Percentiles rank a stretch among this genome's conserved stretches.
These are phyloP conservation scores for Quercus agrifolia DNA, from an alignment of 306 rosid genomes.

Conservation along the genomic window DNA sequence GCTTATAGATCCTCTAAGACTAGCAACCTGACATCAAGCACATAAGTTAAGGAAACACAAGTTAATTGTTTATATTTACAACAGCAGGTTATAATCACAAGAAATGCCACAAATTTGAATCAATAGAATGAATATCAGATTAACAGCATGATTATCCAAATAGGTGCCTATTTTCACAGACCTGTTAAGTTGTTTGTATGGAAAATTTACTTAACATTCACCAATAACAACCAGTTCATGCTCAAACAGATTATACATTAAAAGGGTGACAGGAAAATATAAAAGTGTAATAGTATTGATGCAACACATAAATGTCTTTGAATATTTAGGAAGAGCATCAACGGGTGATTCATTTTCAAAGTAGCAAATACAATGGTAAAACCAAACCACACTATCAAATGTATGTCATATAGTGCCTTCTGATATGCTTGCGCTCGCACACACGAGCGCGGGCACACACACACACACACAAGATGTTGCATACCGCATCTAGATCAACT, in stretches of 20 bases:
- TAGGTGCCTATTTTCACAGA: background rate
- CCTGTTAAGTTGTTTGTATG: background rate
- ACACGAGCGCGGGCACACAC: constrained; percentile 10
- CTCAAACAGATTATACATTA: background rate
- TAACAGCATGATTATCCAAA: background rate
- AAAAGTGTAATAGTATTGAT: background rate
- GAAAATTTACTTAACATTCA: background rate
- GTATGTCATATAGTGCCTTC: background rate
- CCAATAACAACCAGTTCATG: background rate
- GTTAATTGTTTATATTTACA: constrained; percentile 1
- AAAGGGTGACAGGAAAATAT: background rate
- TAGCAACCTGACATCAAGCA: constrained; percentile 68
- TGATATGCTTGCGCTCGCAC: background rate
- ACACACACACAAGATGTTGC: constrained; percentile 7
- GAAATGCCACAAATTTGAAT: constrained; percentile 2
- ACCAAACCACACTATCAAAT: background rate
- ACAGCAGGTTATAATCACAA: background rate
- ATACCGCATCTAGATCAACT: constrained; percentile 93
- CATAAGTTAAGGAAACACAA: constrained; percentile 10
- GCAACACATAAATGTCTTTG: background rate
- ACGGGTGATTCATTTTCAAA: background rate
- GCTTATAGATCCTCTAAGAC: constrained; percentile 93
- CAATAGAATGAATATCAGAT: background rate
- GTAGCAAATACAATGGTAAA: background rate
- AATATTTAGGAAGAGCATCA: background rate